Conservation (phyloP, 2,329 filamentous ascomycete genomes). For the Cytospora schulzeri region DNA sequence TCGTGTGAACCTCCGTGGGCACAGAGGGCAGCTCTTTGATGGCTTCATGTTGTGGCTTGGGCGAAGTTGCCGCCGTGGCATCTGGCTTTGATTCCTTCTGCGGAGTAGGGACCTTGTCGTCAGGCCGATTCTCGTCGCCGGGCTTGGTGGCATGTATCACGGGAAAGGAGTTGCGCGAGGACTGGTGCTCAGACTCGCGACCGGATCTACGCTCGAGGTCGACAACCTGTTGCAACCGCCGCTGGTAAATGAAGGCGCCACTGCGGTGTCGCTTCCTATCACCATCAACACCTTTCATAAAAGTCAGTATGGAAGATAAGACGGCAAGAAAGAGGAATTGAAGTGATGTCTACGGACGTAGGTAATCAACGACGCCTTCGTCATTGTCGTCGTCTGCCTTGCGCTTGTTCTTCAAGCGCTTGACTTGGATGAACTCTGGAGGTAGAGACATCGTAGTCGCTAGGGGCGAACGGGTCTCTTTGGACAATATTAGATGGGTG, state of each 20-base stretch:
- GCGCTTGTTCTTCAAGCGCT: slow-evolving; percentile 43
- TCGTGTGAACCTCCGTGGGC: neutral
- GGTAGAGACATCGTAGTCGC: slow-evolving; percentile 55
- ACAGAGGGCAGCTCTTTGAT: neutral
- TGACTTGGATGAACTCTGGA: slow-evolving; percentile 61
- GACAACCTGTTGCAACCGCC: slow-evolving; percentile 43
- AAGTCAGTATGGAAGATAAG: slow-evolving; percentile 16
- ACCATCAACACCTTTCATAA: slow-evolving; percentile 51
- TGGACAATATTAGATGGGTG: neutral
- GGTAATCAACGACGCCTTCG: slow-evolving; percentile 55
- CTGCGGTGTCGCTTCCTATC: slow-evolving; percentile 56
- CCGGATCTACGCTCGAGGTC: slow-evolving; percentile 35
- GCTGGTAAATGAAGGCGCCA: slow-evolving; percentile 58
- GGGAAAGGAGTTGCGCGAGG: slow-evolving; percentile 37
- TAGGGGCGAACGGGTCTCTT: neutral
- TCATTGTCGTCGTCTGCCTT: slow-evolving; percentile 59
- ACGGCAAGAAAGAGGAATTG: slow-evolving; percentile 16
- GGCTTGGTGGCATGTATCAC: slow-evolving; percentile 53
- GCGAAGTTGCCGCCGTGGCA: neutral
- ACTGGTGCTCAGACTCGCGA: slow-evolving; percentile 31
- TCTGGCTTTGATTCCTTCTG: neutral
- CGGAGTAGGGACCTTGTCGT: slow-evolving; percentile 29
- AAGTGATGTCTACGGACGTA: slow-evolving; percentile 48
- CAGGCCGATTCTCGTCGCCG: slow-evolving; percentile 37
- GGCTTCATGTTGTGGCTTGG: neutral